Conservation (phyloP, 2,329 filamentous ascomycete species). For the Colletotrichum caudatum region DNA sequence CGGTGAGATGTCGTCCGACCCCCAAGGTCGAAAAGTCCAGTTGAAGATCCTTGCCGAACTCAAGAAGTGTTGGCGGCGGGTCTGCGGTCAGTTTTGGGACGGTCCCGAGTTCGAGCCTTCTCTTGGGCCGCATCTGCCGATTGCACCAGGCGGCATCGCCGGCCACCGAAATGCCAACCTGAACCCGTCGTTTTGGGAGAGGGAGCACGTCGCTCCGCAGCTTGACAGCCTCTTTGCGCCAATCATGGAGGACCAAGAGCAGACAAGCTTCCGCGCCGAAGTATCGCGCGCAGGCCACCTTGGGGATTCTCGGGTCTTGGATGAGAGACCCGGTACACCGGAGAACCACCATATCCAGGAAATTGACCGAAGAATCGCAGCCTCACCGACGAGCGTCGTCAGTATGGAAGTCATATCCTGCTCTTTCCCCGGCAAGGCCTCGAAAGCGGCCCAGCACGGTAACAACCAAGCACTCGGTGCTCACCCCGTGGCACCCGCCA, state of each 20-base stretch:
- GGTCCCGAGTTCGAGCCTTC: constrained; percentile 73
- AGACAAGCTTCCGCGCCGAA: constrained; percentile 60
- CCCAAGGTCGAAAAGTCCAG: constrained; percentile 62
- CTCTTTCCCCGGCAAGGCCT: constrained; percentile 69
- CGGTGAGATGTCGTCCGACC: constrained; percentile 63
- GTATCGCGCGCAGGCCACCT: constrained; percentile 60
- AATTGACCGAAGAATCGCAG: constrained; percentile 52
- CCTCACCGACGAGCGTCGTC: constrained; percentile 68
- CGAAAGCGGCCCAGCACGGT: constrained; percentile 53
- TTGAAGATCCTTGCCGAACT: constrained; percentile 92
- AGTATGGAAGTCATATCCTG: constrained; percentile 74
- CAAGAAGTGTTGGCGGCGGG: constrained; percentile 96
- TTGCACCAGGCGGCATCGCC: constrained; percentile 80
- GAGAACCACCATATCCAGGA: constrained; percentile 50
- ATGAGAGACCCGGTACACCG: constrained; percentile 61
- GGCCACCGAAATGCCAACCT: constrained; percentile 69
- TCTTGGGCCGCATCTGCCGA: constrained; percentile 72
- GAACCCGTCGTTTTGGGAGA: constrained; percentile 67
- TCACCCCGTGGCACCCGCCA: constrained; percentile 66
- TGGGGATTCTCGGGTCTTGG: constrained; percentile 59
- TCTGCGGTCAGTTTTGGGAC: constrained; percentile 92
- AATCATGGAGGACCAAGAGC: constrained; percentile 44
- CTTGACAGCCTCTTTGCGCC: constrained; percentile 56
- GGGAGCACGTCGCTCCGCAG: constrained; percentile 57
- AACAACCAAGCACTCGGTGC: constrained; percentile 59